Percentiles rank a stretch among this genome's conserved stretches.
These are phyloP conservation scores for Pseudonectria buxi DNA, from an alignment of 2,329 filamentous ascomycete species.

Conservation along the genomic window DNA sequence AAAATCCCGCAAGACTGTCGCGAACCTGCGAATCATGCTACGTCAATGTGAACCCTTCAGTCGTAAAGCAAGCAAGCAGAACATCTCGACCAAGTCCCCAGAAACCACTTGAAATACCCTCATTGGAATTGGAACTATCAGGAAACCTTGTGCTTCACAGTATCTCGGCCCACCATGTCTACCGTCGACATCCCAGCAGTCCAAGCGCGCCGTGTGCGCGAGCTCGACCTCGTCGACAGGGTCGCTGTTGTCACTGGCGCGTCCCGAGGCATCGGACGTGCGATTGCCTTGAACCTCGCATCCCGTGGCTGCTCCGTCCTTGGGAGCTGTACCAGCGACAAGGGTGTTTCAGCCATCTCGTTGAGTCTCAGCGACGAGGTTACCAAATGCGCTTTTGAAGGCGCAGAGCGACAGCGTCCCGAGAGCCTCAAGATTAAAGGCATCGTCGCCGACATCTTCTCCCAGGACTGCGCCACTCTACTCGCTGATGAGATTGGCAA, in stretches of 20 bases:
- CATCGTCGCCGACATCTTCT: slow-evolving; percentile 25
- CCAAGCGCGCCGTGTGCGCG: background rate
- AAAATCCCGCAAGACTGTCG: too few relatives aligned
- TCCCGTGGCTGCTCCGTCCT: slow-evolving; percentile 25
- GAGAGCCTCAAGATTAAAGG: slow-evolving; percentile 18
- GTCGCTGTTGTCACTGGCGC: slow-evolving; percentile 16
- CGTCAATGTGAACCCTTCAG: too few relatives aligned
- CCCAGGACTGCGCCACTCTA: slow-evolving; percentile 15
- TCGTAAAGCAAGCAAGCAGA: too few relatives aligned
- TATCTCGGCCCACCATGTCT: background rate
- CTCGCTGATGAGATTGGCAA: slow-evolving; percentile 20
- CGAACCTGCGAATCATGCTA: too few relatives aligned
- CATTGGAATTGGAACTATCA: too few relatives aligned
- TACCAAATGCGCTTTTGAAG: slow-evolving; percentile 8
- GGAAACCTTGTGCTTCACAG: too few relatives aligned
- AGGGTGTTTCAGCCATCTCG: slow-evolving; percentile 15
- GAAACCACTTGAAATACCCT: too few relatives aligned
- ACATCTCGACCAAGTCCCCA: too few relatives aligned
- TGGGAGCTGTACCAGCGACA: slow-evolving; percentile 22
- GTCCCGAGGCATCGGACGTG: slow-evolving; percentile 21
- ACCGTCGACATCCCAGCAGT: background rate
- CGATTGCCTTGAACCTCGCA: slow-evolving; percentile 21
- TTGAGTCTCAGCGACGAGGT: slow-evolving; percentile 15
- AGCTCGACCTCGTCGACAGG: slow-evolving; percentile 11
- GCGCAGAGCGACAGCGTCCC: slow-evolving; percentile 7